Evolutionary conservation across 169 alveolate species (phyloP).

Genomic region (Plasmodium vinckei): DNA sequence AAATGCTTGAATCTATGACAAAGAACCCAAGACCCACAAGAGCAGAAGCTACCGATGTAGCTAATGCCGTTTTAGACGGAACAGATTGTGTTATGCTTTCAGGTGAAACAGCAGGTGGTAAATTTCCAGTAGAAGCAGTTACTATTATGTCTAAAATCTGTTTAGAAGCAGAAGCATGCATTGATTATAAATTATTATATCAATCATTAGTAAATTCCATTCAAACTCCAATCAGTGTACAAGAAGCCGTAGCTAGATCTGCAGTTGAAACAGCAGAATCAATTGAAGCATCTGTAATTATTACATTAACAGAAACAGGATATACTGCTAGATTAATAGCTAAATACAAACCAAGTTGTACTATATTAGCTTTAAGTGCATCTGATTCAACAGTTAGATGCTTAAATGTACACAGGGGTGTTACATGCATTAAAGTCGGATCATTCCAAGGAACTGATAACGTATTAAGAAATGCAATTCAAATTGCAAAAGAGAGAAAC

Average conservation of each 20-base stretch:
- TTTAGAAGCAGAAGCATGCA: constrained; percentile 90
- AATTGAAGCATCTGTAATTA: constrained; percentile 91
- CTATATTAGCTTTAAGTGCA: constrained; percentile 94
- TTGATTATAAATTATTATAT: constrained; percentile 81
- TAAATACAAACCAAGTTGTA: constrained; percentile 95
- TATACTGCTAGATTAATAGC: constrained; percentile 96
- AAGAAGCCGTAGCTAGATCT: constrained; percentile 92
- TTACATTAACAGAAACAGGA: constrained; percentile 97
- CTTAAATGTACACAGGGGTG: constrained; percentile 95
- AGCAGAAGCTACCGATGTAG: constrained; percentile 99
- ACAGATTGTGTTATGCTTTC: constrained; percentile 96
- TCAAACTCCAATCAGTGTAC: constrained; percentile 85
- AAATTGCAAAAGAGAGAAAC: constrained; percentile 94
- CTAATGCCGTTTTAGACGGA: constrained; percentile 99
- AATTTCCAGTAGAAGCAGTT: constrained; percentile 87
- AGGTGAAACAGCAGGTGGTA: constrained; percentile 92
- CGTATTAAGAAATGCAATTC: constrained; percentile 89
- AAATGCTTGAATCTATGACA: constrained; percentile 98
- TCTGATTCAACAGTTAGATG: constrained; percentile 92
- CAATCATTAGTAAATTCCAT: constrained; percentile 80
- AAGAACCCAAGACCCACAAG: constrained; percentile 98
- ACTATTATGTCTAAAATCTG: constrained; percentile 88
- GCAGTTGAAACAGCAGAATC: constrained; percentile 93
- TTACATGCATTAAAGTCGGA: constrained; percentile 92
- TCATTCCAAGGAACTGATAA: constrained; percentile 92